Percentiles rank a stretch among this genome's conserved stretches.
Conservation (phyloP, 2,329 filamentous ascomycete species). For the Scortechinia acanthostroma region DNA sequence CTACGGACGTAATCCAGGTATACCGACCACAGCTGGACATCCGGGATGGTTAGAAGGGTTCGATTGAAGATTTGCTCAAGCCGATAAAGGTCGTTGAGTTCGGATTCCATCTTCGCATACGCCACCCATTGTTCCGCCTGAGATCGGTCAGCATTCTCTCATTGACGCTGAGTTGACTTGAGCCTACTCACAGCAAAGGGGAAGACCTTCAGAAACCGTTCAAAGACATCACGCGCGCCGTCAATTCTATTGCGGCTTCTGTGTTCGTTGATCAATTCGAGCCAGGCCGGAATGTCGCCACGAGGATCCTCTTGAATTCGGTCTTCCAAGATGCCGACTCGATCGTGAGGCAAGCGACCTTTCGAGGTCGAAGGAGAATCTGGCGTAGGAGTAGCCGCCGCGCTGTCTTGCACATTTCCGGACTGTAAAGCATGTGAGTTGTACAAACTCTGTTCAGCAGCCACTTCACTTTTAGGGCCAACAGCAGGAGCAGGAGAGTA, state of each 20-base stretch:
- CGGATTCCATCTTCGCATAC: conserved; percentile 83
- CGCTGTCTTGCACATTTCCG: conserved; percentile 11
- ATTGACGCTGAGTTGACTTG: conserved; percentile 3
- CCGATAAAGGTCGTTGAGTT: conserved; percentile 72
- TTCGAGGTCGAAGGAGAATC: conserved; percentile 19
- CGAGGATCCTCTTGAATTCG: conserved; percentile 67
- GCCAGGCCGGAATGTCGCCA: conserved; percentile 67
- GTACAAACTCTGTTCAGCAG: conserved; percentile 19
- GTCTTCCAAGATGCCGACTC: conserved; percentile 65
- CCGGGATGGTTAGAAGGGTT: conserved; percentile 71
- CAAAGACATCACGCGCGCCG: conserved; percentile 58
- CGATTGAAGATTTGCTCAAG: conserved; percentile 79
- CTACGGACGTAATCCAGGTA: conserved; percentile 95
- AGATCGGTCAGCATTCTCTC: neutral
- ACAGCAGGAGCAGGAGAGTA: conserved; percentile 34
- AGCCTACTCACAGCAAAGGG: conserved; percentile 55
- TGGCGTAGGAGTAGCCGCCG: conserved; percentile 14
- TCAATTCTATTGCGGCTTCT: conserved; percentile 64
- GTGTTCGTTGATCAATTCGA: conserved; percentile 63
- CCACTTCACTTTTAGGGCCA: conserved; percentile 14
- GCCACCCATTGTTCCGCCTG: conserved; percentile 88
- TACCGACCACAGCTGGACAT: conserved; percentile 81
- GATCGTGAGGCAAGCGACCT: conserved; percentile 48
- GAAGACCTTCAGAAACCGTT: conserved; percentile 63
- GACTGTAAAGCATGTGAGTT: conserved; percentile 16